Evolutionary conservation across 495 filamentous ascomycete genomes (phyloP).

Genomic region (Podospora anserina): DNA sequence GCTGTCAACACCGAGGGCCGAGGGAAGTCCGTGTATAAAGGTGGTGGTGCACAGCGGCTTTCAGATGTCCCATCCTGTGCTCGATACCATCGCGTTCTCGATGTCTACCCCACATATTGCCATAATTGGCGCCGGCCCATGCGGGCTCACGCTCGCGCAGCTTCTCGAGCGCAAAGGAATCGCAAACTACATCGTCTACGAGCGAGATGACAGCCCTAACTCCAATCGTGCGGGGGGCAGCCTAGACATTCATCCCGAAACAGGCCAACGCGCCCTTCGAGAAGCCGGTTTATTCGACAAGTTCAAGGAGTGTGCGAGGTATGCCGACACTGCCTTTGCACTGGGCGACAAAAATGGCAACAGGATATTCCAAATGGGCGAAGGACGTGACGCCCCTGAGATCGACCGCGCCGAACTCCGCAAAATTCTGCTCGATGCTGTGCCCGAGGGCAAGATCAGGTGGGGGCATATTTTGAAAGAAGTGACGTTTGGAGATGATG

Average conservation of each 20-base stretch:
- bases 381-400: constrained; percentile 30
- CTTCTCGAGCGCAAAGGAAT: constrained; percentile 50
- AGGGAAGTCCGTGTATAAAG: too few relatives aligned
- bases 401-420: constrained; percentile 45
- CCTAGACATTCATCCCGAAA: constrained; percentile 53
- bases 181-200: constrained; percentile 48
- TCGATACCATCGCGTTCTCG: neutral
- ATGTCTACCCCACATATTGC: constrained; percentile 42
- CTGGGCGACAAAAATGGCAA: constrained; percentile 29
- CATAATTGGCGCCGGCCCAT: constrained; percentile 58
- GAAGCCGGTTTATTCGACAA: constrained; percentile 50
- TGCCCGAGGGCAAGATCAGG: constrained; percentile 31
- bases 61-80: neutral
- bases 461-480: neutral
- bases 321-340: constrained; percentile 25
- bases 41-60: too few relatives aligned
- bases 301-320: constrained; percentile 38
- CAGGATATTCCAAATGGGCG: constrained; percentile 17
- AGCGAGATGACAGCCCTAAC: constrained; percentile 43
- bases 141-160: constrained; percentile 55
- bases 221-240: constrained; percentile 50
- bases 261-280: constrained; percentile 52
- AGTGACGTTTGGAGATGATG: neutral
- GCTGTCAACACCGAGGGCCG: too few relatives aligned
- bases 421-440: constrained; percentile 42